Conservation (phyloP, 2,329 filamentous ascomycete genomes). For the Fusarium devonianum region DNA sequence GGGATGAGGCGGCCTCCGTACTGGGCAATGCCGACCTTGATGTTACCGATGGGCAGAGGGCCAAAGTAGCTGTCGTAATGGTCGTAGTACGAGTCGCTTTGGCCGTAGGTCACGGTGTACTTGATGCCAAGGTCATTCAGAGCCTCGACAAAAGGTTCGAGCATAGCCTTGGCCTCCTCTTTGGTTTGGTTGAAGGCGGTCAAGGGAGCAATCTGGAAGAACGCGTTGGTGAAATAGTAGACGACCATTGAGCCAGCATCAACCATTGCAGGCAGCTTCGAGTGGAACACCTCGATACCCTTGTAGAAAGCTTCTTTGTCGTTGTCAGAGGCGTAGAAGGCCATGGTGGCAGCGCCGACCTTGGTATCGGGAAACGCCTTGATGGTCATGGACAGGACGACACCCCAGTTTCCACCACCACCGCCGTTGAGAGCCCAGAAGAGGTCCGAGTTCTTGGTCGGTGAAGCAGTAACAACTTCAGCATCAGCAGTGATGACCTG, state of each 20-base stretch:
- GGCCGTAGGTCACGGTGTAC: conserved; percentile 18
- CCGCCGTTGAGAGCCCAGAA: conserved; percentile 70
- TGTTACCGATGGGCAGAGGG: conserved; percentile 50
- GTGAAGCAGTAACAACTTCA: conserved; percentile 54
- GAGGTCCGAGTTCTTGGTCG: conserved; percentile 58
- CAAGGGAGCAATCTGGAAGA: conserved; percentile 50
- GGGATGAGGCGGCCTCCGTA: conserved; percentile 54
- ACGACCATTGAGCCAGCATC: conserved; percentile 58
- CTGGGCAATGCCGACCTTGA: conserved; percentile 40
- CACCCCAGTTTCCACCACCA: conserved; percentile 65
- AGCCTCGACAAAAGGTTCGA: conserved; percentile 41
- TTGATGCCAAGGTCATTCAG: conserved; percentile 17
- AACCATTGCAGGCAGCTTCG: conserved; percentile 53
- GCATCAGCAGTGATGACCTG: conserved; percentile 63
- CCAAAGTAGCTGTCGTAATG: conserved; percentile 54
- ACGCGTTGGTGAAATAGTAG: conserved; percentile 56
- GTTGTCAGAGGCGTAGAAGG: conserved; percentile 46
- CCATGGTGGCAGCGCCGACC: conserved; percentile 54
- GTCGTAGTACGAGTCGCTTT: conserved; percentile 42
- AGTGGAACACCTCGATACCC: conserved; percentile 53
- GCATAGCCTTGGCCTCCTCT: conserved; percentile 50
- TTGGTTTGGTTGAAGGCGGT: conserved; percentile 57
- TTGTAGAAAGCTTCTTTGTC: conserved; percentile 55
- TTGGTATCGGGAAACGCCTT: conserved; percentile 55
- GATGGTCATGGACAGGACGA: conserved; percentile 62